Evolutionary conservation across 2,329 filamentous ascomycete genomes (phyloP).

Genomic region (Ascocoryne sarcoides): DNA sequence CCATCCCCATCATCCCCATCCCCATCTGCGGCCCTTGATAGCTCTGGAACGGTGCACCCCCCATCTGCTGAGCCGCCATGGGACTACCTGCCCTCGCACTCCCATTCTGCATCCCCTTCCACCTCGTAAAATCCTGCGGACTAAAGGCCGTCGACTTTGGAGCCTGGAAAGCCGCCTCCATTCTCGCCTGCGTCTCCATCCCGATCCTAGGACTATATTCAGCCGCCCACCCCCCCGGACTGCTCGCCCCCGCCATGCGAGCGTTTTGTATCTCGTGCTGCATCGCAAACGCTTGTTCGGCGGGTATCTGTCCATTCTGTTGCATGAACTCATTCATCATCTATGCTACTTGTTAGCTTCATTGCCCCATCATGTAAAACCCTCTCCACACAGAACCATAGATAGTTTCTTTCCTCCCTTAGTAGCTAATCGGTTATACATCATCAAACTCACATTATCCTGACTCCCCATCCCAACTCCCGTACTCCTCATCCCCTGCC

Average conservation of each 20-base stretch:
- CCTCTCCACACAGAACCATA: background rate
- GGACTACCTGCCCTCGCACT: slow-evolving; percentile 53
- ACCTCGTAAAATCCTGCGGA: slow-evolving; percentile 78
- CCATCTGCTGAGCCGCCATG: slow-evolving; percentile 34
- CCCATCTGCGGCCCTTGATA: slow-evolving; percentile 50
- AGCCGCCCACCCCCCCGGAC: slow-evolving; percentile 46
- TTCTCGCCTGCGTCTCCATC: slow-evolving; percentile 46
- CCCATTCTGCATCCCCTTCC: slow-evolving; percentile 62
- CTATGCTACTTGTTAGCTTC: slow-evolving; percentile 38
- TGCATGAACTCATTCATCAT: slow-evolving; percentile 93
- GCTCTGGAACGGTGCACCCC: slow-evolving; percentile 33
- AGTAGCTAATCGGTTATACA: too few relatives aligned
- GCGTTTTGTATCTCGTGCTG: slow-evolving; percentile 25
- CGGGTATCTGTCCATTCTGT: slow-evolving; percentile 55
- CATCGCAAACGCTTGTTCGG: slow-evolving; percentile 29
- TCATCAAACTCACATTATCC: slow-evolving; percentile 50
- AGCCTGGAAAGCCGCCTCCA: slow-evolving; percentile 63
- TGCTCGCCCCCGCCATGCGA: slow-evolving; percentile 22
- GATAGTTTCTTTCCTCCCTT: background rate
- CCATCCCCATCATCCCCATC: slow-evolving; percentile 43
- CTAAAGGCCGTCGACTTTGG: slow-evolving; percentile 56
- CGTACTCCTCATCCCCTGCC: slow-evolving; percentile 71
- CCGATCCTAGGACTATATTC: slow-evolving; percentile 57
- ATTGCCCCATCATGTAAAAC: background rate
- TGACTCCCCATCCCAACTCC: slow-evolving; percentile 38